phyloP scores from a whole-genome alignment of 192 early-diverging fungal species.

The Gigaspora rosea region DNA sequence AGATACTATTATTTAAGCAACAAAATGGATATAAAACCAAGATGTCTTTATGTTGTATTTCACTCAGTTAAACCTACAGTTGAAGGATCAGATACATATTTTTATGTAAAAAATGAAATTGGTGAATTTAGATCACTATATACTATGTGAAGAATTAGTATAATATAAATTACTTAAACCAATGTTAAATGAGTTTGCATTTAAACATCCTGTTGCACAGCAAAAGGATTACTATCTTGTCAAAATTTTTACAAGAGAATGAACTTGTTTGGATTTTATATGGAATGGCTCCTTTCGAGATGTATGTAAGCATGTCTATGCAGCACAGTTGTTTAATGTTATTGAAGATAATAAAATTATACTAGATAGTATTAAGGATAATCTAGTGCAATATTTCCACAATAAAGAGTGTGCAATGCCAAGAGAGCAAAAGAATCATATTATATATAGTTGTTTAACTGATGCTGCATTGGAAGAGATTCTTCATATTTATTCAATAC shows the following conservation, averaged over 20 bases:
- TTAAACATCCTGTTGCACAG: too few relatives aligned
- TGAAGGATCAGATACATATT: neutral
- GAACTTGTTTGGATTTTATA: neutral
- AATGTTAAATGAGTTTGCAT: neutral
- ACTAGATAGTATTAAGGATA: too few relatives aligned
- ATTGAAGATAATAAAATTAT: too few relatives aligned
- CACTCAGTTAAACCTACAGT: neutral
- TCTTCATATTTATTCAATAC: too few relatives aligned
- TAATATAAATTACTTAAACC: neutral
- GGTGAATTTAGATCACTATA: neutral
- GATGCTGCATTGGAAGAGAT: too few relatives aligned
- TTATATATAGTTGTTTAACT: too few relatives aligned
- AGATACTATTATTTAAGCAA: neutral
- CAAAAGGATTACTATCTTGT: neutral
- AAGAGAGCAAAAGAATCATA: too few relatives aligned
- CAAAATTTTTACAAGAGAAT: neutral
- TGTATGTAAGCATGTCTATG: neutral
- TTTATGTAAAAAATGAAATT: neutral
- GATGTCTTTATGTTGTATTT: neutral
- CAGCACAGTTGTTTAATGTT: neutral
- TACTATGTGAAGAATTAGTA: too few relatives aligned
- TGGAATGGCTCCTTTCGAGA: conserved; percentile 1
- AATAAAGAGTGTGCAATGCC: too few relatives aligned
- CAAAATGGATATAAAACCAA: neutral
- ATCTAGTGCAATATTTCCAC: too few relatives aligned